These are phyloP conservation scores for Ogataea kodamae DNA, from an alignment of 805 yeast species.

Conservation along the genomic window DNA sequence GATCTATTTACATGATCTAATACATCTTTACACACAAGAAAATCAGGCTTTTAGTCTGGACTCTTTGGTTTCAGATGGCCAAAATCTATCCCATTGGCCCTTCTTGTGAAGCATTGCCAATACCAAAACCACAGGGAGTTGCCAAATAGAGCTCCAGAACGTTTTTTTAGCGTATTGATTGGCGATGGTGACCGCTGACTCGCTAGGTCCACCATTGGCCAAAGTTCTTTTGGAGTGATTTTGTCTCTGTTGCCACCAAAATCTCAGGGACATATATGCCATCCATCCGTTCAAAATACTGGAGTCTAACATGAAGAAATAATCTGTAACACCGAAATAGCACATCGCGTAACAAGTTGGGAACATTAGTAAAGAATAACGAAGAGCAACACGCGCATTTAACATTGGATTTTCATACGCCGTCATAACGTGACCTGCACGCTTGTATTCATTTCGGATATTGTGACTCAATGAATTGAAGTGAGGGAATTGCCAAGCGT, in stretches of 20 bases:
- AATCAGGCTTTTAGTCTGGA: conserved; percentile 11
- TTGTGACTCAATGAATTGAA: conserved; percentile 89
- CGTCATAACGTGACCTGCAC: conserved; percentile 97
- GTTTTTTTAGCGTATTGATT: conserved; percentile 73
- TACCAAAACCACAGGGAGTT: conserved; percentile 82
- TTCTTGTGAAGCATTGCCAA: conserved; percentile 93
- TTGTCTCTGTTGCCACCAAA: conserved; percentile 77
- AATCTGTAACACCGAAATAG: conserved; percentile 78
- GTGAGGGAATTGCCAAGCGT: conserved; percentile 99
- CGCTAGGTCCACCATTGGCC: conserved; percentile 38
- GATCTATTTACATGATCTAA: conserved; percentile 7
- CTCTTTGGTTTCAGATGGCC: conserved; percentile 23
- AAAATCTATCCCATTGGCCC: conserved; percentile 87
- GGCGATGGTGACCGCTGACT: conserved; percentile 60
- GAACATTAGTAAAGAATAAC: conserved; percentile 90
- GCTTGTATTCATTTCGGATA: conserved; percentile 80
- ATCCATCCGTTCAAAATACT: conserved; percentile 84
- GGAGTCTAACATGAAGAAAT: conserved; percentile 77
- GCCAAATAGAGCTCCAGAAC: conserved; percentile 94
- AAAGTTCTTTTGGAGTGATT: conserved; percentile 45
- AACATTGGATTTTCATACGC: conserved; percentile 88
- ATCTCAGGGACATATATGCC: conserved; percentile 69
- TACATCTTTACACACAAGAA: conserved; percentile 6
- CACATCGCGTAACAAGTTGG: conserved; percentile 84
- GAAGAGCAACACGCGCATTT: conserved; percentile 88